Base-by-base conservation (phyloP, 2,329 filamentous ascomycete species). In the Botrytis deweyae region DNA sequence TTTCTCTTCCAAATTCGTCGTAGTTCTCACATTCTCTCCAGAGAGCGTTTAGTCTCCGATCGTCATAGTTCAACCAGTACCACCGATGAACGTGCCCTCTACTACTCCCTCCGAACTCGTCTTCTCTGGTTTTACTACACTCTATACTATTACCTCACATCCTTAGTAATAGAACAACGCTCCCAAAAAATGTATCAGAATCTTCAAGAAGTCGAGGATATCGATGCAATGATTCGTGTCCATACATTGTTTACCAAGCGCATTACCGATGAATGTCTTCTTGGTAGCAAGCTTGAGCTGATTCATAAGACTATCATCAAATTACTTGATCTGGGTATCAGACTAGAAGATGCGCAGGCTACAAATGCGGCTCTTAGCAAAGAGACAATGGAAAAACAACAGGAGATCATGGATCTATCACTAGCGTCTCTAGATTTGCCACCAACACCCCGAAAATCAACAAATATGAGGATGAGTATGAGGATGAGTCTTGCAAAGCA, bases 121-220 rank as follows among this genome's bases (percentile, higher is more conserved):
- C 85, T 97, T 5, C 83, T 94, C 18, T 95, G 93, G 92, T 95
- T 97, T 82, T 88, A 89, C 76, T 91, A 91, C 76, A 89, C 88
- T 0, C 79, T 97, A 1, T 91, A 93, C 78, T 90, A 90, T 14
- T 96, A 97, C 80, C 84, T 97, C 7, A 91, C 90, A 5, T 91
- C 90, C 25, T 87, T 94, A 2, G 92, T 95, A 1, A 85, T 97
- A 0, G 87, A 87, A 0, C 88, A 90, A 0, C 86, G 89, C 36
- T 88, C 87, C 2, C 79, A 82, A 3, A 84, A 85, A 44, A 87
- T 98, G 84, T 83, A 84, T 9, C 80, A 82, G 3, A 84, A 86
- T 0, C 86, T 98, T 70, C 82, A 83, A 22, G 83, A 84, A 9
- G 89, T 93, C 0, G 85, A 87, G 40, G 93, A 95, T 77, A 89